Percentiles rank a stretch among this genome's conserved stretches.
phyloP scores from a whole-genome alignment of 2,329 filamentous ascomycete species.

The Sporothrix euskadiensis region DNA sequence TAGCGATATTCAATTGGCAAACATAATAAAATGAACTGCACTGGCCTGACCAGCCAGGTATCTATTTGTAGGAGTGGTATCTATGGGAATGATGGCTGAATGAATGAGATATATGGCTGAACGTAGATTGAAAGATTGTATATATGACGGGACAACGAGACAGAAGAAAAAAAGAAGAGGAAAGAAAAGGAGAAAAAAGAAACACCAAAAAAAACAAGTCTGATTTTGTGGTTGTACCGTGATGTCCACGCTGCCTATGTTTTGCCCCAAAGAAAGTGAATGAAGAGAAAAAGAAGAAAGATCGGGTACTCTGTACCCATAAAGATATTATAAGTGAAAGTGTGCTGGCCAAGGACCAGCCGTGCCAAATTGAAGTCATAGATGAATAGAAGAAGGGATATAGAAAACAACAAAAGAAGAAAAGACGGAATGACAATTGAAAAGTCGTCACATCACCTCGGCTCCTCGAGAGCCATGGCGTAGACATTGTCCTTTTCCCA shows the following conservation, averaged over 20 bases:
- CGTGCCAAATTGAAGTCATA: not conserved
- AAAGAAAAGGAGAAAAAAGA: not conserved
- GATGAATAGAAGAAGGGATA: not conserved
- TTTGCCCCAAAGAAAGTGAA: not conserved
- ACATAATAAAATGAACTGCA: not conserved
- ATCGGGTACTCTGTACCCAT: not conserved
- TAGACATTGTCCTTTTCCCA: constrained; percentile 58
- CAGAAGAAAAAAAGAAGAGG: not conserved
- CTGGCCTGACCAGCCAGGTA: not conserved
- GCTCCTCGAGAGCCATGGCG: constrained; percentile 31
- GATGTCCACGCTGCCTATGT: not conserved
- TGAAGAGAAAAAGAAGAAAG: not conserved
- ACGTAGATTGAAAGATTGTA: not conserved
- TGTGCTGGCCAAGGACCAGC: not conserved
- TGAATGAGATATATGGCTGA: not conserved
- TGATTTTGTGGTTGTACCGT: not conserved
- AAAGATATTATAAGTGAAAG: not conserved
- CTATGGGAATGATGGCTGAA: not conserved
- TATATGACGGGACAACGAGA: not conserved
- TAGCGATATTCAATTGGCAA: too few relatives aligned
- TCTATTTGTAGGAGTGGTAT: not conserved
- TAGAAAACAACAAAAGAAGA: not conserved
- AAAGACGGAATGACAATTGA: not conserved
- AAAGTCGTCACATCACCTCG: not conserved
- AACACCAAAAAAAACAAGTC: not conserved